Evolutionary conservation across 352 stramenopile species (phyloP), one percentile per base, ranked within the genome.

Genomic region (Globisporangium yorkense): DNA sequence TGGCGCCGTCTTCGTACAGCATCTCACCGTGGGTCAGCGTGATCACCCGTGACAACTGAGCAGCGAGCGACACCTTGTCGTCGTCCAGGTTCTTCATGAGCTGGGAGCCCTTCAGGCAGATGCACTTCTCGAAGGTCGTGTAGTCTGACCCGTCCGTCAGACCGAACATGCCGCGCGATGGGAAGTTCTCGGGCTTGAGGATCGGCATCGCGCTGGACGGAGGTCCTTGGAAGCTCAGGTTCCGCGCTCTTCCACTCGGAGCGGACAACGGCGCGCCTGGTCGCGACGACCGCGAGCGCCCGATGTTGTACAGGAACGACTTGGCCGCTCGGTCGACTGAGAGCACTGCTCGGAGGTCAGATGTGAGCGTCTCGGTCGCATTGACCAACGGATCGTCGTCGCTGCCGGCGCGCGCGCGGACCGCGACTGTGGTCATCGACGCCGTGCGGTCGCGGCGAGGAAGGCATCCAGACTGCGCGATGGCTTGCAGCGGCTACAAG

Each of bases 41-140:
- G 0, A 87, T 50, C 18, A 91, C 85, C 47, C 80, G 80, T 0
- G 76, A 77, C 37, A 94, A 66, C 39, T 92, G 80, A 3, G 85
- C 80, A 0, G 90, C 85, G 5, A 88, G 58, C 21, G 85, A 87
- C 0, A 94, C 80, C 57, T 92, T 92, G 43, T 92, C 85, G 52
- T 92, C 85, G 51, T 90, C 80, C 0, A 94, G 65, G 45, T 92
- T 86, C 63, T 77, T 74, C 85, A 94, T 87, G 20, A 94, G 68
- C 51, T 88, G 73, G 15, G 85, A 92, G 12, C 79, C 82, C 57
- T 92, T 94, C 49, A 94, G 66, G 41, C 89, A 81, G 50, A 94
- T 88, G 2, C 80, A 91, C 63, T 94, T 94, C 52, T 92, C 85
- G 56, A 94, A 90, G 7, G 72, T 89, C 44, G 83, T 88, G 57